Conservation (phyloP, 2,329 filamentous ascomycete genomes). For the Aspergillus arachidicola region DNA sequence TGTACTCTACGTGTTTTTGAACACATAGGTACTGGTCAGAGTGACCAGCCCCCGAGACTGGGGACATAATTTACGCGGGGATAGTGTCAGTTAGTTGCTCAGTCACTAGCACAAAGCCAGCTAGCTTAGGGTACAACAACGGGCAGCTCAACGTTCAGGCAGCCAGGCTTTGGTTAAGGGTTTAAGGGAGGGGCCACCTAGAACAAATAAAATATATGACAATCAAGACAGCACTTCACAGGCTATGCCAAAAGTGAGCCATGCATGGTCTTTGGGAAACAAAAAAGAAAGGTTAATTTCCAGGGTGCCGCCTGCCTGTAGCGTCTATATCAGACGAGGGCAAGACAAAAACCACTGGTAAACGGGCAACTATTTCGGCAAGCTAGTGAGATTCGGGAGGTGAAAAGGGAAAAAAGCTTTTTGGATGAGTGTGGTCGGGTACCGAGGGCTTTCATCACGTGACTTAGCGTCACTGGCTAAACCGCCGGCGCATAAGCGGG, state of each 20-base stretch:
- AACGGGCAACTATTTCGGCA: not conserved
- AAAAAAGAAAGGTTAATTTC: not conserved
- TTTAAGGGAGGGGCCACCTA: not conserved
- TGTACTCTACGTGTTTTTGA: conserved; percentile 82
- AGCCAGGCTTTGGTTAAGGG: not conserved
- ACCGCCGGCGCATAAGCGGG: conserved; percentile 4
- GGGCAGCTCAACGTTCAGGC: not conserved
- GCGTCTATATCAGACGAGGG: not conserved
- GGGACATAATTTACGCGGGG: conserved; percentile 52
- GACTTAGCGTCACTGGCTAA: conserved; percentile 1
- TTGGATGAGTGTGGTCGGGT: conserved; percentile 2
- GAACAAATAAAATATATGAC: not conserved
- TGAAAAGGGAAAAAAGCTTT: not conserved
- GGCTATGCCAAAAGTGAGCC: not conserved
- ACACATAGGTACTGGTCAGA: conserved; percentile 56
- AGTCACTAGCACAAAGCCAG: conserved; percentile 2
- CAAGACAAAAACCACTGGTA: not conserved
- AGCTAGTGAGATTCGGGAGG: not conserved
- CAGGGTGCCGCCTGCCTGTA: not conserved
- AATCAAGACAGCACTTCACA: not conserved
- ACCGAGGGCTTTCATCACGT: conserved; percentile 1
- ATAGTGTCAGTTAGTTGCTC: not conserved
- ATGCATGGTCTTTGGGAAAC: not conserved
- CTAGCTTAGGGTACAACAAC: not conserved
- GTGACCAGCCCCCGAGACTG: conserved; percentile 62